A percentile compares a stretch with the other conserved stretches of the same genome.
Conservation (phyloP, 192 early-diverging fungal genomes). For the Coemansia sp. region DNA sequence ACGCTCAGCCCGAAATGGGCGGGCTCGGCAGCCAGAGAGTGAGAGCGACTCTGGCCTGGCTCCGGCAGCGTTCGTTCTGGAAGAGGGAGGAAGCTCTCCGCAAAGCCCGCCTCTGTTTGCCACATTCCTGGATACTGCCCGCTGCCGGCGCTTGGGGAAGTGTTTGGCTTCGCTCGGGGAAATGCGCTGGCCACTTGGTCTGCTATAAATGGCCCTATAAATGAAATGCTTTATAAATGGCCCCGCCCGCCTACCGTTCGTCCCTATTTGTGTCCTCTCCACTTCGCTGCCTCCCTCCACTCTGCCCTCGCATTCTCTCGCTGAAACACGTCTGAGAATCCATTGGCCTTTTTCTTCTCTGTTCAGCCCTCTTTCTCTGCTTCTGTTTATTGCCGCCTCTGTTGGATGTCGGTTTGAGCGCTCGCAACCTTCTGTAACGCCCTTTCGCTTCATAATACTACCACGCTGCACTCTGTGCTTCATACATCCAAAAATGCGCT, state of each 20-base stretch:
- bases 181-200: no score
- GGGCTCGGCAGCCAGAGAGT: background rate
- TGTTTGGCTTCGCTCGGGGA: background rate
- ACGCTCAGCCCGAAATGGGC: background rate
- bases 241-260: background rate
- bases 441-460: conserved; percentile 3
- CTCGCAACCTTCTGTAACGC: conserved; percentile 8
- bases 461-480: background rate
- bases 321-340: conserved; percentile 4
- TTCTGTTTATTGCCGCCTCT: conserved; percentile 8
- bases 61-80: background rate
- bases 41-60: no score
- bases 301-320: conserved; percentile 15
- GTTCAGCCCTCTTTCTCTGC: background rate
- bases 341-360: conserved; percentile 1
- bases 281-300: conserved; percentile 13
- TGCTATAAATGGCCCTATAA: no score
- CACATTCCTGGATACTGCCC: conserved; percentile 31
- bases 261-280: conserved; percentile 9
- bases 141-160: conserved; percentile 1
- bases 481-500: conserved; percentile 20
- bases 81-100: conserved; percentile 4
- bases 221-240: conserved; percentile 3
- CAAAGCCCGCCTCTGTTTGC: conserved; percentile 3
- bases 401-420: background rate